Base-by-base conservation (phyloP, 202 grass and related monocot genomes). In the Elaeis oleifera region DNA sequence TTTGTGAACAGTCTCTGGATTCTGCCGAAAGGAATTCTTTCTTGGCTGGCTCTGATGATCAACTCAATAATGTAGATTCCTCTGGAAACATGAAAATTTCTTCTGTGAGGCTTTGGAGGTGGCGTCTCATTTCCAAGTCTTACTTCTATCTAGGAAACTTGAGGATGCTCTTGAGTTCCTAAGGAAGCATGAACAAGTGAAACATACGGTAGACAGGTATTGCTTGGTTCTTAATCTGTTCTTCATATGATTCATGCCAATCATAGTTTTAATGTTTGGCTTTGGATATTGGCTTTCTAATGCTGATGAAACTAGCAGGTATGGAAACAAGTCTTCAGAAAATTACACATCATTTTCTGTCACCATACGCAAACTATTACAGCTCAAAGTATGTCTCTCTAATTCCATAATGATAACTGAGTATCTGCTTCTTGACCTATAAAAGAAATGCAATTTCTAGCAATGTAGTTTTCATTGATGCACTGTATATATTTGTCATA, bases 101-200 rank as follows among this genome's bases (percentile, higher is more conserved):
- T 56, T 31, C 62, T 56, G 63, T 59, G 71, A 83, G 69, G 52
- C 52, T 87, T 56, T 92, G 94, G 88, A 64, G 80, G 16, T 65
- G 74, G 53, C 73, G 72, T 25, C 58, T 84, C 50, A 80, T 99
- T 50, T 78, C 82, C 50, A 89, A 89, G 82, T 77, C 84, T 73
- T 89, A 89, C 72, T 97, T 99, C 68, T 84, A 86, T 82, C 78
- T 63, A 23, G 94, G 94, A 53, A 86, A 68, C 82, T 99, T 68
- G 88, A 92, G 59, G 88, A 92, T 48, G 80, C 88, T 63, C 74
- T 99, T 59, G 87, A 86, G 58, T 71, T 89, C 31, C 70, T 99
- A 60, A 92, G 80, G 72, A 92, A 85, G 25, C 77, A 92, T 69
- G 84, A 92, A 53, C 64, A 78, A 72, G 65, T 84, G 31, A 71